Evolutionary conservation across 2,329 filamentous ascomycete species (phyloP).

Genomic region (Biscogniauxia mediterranea): DNA sequence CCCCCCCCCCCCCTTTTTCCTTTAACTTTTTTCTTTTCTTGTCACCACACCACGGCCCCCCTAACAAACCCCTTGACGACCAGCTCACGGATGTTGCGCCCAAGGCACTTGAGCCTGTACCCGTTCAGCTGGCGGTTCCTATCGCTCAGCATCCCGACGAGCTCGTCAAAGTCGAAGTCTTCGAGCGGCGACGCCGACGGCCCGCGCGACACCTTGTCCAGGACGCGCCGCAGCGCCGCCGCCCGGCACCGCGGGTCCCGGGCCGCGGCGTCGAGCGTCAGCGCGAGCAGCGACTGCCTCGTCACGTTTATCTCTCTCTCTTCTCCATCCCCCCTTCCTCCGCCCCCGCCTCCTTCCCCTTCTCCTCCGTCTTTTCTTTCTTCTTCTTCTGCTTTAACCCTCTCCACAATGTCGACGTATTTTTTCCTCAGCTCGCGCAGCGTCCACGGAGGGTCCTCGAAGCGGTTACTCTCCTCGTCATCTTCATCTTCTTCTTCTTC

Average conservation of each 20-base stretch:
- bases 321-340: neutral
- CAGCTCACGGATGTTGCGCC: slow-evolving; percentile 21
- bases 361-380: no score
- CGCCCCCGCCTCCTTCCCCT: neutral
- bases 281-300: slow-evolving; percentile 24
- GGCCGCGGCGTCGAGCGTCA: slow-evolving; percentile 23
- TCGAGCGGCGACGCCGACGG: slow-evolving; percentile 9
- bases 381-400: slow-evolving; percentile 10
- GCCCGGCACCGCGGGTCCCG: slow-evolving; percentile 23
- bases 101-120: slow-evolving; percentile 16
- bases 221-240: slow-evolving; percentile 19
- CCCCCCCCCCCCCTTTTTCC: neutral
- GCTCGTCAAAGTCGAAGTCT: slow-evolving; percentile 18
- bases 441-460: slow-evolving; percentile 26
- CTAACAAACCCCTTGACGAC: slow-evolving; percentile 22
- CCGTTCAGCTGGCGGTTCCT: slow-evolving; percentile 11
- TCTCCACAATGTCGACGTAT: slow-evolving; percentile 18
- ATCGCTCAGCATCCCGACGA: slow-evolving; percentile 18
- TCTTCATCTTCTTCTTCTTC: no score
- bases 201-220: slow-evolving; percentile 23
- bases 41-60: slow-evolving; percentile 23
- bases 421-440: slow-evolving; percentile 19
- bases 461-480: slow-evolving; percentile 4
- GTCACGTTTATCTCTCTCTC: slow-evolving; percentile 14
- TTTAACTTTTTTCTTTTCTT: neutral